phyloP scores from a whole-genome alignment of 176 grass and related monocot species.

The Phoenix roebelenii region DNA sequence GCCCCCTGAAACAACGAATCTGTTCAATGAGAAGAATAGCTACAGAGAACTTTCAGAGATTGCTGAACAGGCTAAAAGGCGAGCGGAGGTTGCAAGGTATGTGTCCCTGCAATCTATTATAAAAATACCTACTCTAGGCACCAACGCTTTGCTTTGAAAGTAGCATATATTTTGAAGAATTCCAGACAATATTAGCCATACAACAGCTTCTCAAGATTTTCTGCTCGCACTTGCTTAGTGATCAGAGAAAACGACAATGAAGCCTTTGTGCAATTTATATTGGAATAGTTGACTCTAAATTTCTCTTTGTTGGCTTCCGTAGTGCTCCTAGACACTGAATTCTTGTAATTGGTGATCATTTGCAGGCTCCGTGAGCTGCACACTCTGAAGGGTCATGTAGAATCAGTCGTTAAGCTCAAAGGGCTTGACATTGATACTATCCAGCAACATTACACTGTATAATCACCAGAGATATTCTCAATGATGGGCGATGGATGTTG shows the following conservation, averaged over 20 bases:
- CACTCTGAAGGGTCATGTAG: slow-evolving; percentile 63
- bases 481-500: no score
- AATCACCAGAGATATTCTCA: not conserved
- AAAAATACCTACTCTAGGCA: not conserved
- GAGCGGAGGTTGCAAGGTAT: slow-evolving; percentile 83
- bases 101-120: not conserved
- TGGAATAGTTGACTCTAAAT: no score
- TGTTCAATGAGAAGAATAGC: slow-evolving; percentile 39
- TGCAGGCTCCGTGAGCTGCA: slow-evolving; percentile 61
- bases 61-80: slow-evolving; percentile 88
- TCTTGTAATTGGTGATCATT: not conserved
- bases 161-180: not conserved
- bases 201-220: no score
- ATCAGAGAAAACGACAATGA: no score
- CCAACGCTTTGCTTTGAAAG: not conserved
- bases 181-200: no score
- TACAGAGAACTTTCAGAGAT: slow-evolving; percentile 85
- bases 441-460: slow-evolving; percentile 75
- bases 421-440: slow-evolving; percentile 62
- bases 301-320: not conserved
- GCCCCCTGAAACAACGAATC: slow-evolving; percentile 19
- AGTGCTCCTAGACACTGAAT: no score
- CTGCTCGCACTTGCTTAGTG: no score
- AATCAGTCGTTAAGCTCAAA: slow-evolving; percentile 70
- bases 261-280: no score